Conservation (phyloP, 2,329 filamentous ascomycete genomes). For the Cryoendolithus antarcticus region DNA sequence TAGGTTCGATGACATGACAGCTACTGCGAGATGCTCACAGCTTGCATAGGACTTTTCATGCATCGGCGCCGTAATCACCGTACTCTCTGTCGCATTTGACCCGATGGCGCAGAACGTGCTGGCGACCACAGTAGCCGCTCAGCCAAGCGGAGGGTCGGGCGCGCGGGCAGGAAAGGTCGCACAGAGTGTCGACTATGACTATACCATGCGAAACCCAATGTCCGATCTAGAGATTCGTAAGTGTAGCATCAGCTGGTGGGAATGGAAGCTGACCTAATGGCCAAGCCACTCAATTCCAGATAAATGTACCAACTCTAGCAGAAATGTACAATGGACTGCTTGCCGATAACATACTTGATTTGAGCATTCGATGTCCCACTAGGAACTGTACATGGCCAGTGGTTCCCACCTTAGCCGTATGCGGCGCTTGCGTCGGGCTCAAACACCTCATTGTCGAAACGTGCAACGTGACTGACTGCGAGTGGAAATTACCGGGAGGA, state of each 20-base stretch:
- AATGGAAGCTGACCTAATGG: too few species aligned
- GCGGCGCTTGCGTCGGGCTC: slow-evolving; percentile 4
- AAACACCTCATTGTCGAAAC: not conserved
- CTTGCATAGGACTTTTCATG: slow-evolving; percentile 1
- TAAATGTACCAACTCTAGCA: slow-evolving; percentile 1
- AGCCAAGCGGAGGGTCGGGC: not conserved
- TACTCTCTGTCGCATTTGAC: slow-evolving; percentile 4
- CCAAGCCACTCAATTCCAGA: not conserved
- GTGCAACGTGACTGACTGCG: too few species aligned
- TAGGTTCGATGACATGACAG: too few species aligned
- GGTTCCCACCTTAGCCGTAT: slow-evolving; percentile 3
- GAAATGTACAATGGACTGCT: slow-evolving; percentile 3
- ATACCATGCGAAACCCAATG: too few species aligned
- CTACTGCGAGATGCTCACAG: too few species aligned
- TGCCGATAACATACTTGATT: not conserved
- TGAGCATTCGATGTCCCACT: slow-evolving; percentile 4
- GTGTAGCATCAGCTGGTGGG: too few species aligned
- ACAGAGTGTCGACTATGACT: too few species aligned
- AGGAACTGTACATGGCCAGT: slow-evolving; percentile 6
- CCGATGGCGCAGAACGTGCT: slow-evolving; percentile 5
- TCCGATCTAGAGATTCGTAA: too few species aligned
- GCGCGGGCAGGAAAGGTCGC: not conserved
- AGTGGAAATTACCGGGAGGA: too few species aligned
- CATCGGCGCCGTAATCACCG: slow-evolving; percentile 3
- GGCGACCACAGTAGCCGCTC: not conserved